Evolutionary conservation across 305 asterid species (phyloP), one percentile per base, ranked within the genome.

Genomic region (Caryopteris hybrid): DNA sequence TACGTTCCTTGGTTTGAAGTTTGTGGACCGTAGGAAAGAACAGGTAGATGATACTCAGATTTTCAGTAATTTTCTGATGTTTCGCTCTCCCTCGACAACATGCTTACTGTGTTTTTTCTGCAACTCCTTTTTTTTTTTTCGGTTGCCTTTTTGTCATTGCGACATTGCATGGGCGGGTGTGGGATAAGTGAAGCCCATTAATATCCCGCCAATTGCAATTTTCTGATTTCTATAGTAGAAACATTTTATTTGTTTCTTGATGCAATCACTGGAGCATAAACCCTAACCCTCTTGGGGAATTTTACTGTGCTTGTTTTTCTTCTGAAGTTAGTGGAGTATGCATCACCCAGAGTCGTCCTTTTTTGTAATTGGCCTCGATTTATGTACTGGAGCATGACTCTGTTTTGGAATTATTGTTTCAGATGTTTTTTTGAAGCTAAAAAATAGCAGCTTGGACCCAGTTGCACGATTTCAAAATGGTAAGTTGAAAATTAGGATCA

Each of bases 401-500:
- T 60, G 54, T 46, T 50, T 48, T 16, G 9, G 16, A 41, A 17
- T 25, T 57, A 18, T 61, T 57, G 68, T 80, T 72, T 60, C 80
- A 81, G 86, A 56, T 66, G 25, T 41, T 61, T 1, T 29, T 45
- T 47, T 61, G 66, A 55, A 55, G 61, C 67, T 50, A 38, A 11
- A 57, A 23, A 39, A 47, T 60, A 33, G 56, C 64, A 56, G 72
- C 11, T 48, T 64, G 76, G 71, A 65, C 68, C 42, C 34, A n/a
- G 57, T 45, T 50, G 69, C 51, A 69, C 38, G 65, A 34, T 21
- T 62, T 39, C 14, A 62, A 17, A 29, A 81, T 81, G 86, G 86
- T 81, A 69, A 62, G 81, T 70, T 68, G 33, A 13, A 42, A 39
- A 17, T 51, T 66, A 14, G 48, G 41, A 57, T 61, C 55, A 21